A percentile compares a stretch with the other conserved stretches of the same genome.
phyloP scores from a whole-genome alignment of 352 stramenopile genomes.

The Pseudoperonospora humuli region DNA sequence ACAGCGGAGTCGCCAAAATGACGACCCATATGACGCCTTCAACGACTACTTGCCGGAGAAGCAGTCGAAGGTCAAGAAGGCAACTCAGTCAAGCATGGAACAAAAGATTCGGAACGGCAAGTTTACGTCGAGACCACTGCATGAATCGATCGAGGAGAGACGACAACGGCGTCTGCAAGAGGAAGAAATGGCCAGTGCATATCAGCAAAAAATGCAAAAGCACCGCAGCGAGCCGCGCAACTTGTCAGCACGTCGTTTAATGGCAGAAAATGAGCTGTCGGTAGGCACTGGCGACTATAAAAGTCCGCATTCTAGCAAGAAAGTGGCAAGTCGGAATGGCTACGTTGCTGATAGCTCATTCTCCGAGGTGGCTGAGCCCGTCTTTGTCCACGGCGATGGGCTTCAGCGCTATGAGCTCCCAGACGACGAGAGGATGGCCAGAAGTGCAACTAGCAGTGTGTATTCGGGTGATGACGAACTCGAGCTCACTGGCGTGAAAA shows the following conservation, averaged over 20 bases:
- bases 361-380: conserved; percentile 29
- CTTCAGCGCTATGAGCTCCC: conserved; percentile 22
- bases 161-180: conserved; percentile 8
- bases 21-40: conserved; percentile 59
- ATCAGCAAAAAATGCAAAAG: conserved; percentile 23
- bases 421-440: conserved; percentile 37
- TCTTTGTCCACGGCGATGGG: conserved; percentile 29
- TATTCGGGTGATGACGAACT: conserved; percentile 55
- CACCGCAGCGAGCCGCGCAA: conserved; percentile 25
- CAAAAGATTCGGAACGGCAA: conserved; percentile 26
- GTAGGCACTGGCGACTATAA: conserved; percentile 16
- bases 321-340: conserved; percentile 3
- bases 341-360: conserved; percentile 38
- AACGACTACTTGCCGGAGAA: conserved; percentile 62
- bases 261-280: conserved; percentile 23
- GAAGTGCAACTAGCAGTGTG: conserved; percentile 23
- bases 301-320: conserved; percentile 15
- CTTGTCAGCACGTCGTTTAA: conserved; percentile 10
- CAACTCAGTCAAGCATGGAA: conserved; percentile 29
- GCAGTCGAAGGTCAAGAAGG: conserved; percentile 40
- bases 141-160: conserved; percentile 17
- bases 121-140: conserved; percentile 27
- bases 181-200: conserved; percentile 4
- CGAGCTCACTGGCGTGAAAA: conserved; percentile 52
- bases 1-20: conserved; percentile 11